Evolutionary conservation across 108 stramenopile species (phyloP).

Genomic region (Cyclotella distinguenda): DNA sequence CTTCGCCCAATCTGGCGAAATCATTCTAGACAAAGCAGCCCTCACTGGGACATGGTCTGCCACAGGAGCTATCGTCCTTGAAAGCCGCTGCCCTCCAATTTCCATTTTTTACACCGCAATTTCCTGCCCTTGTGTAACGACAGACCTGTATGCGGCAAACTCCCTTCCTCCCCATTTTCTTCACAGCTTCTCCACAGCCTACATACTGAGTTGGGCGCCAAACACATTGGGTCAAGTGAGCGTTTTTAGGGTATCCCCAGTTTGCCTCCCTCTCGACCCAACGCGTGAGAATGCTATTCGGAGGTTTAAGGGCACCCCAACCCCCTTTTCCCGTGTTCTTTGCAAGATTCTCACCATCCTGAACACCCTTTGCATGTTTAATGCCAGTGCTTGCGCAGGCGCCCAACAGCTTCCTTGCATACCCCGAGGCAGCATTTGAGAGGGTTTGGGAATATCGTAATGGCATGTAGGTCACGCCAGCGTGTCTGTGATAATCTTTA

Average conservation of each 20-base stretch:
- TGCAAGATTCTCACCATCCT: conserved; percentile 37
- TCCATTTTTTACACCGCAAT: conserved; percentile 22
- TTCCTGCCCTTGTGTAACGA: conserved; percentile 18
- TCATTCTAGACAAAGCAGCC: conserved; percentile 6
- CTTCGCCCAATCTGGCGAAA: no score
- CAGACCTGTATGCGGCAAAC: conserved; percentile 32
- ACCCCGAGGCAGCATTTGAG: not conserved
- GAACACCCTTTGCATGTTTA: not conserved
- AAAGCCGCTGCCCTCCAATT: conserved; percentile 23
- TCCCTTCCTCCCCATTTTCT: no score
- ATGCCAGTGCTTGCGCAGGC: not conserved
- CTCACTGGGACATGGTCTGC: conserved; percentile 4
- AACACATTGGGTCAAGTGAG: conserved; percentile 29
- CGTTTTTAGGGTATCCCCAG: conserved; percentile 29
- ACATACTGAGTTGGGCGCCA: no score
- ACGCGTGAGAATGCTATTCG: conserved; percentile 25
- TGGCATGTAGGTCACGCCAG: not conserved
- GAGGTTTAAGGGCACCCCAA: conserved; percentile 16
- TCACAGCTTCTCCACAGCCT: no score
- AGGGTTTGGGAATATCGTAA: conserved; percentile 15
- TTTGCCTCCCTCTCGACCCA: conserved; percentile 37
- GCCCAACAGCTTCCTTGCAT: conserved; percentile 1
- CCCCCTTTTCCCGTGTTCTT: conserved; percentile 20
- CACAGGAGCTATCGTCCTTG: conserved; percentile 7
- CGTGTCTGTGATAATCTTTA: not conserved